A percentile compares a stretch with the other conserved stretches of the same genome.
phyloP scores from a whole-genome alignment of 768 basidiomycete genomes.

The Lentinula edodes region DNA sequence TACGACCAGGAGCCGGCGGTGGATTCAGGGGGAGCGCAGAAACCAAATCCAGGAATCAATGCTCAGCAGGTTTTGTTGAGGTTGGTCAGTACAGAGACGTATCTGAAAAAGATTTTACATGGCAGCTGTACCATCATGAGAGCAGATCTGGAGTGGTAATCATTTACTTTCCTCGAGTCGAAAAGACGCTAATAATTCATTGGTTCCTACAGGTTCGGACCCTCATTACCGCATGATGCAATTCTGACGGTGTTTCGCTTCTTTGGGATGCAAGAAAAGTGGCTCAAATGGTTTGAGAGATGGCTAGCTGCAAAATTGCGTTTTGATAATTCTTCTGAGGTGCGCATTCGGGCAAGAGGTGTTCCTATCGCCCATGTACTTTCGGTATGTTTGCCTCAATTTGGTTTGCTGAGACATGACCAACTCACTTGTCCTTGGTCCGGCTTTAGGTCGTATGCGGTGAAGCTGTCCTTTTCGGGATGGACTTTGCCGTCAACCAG shows the following conservation, averaged over 20 bases:
- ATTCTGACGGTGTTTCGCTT: slow-evolving; percentile 34
- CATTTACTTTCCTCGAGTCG: not conserved
- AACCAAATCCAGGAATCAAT: not conserved
- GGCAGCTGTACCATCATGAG: slow-evolving; percentile 2
- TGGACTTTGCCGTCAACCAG: slow-evolving; percentile 46
- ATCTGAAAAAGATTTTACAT: not conserved
- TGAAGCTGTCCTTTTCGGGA: slow-evolving; percentile 34
- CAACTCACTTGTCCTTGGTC: not conserved
- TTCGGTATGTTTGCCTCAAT: slow-evolving; percentile 11
- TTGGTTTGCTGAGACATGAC: not conserved
- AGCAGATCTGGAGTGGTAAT: slow-evolving; percentile 1
- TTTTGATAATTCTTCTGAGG: slow-evolving; percentile 25
- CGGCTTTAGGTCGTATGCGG: slow-evolving; percentile 27
- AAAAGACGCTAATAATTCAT: not conserved
- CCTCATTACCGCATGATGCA: slow-evolving; percentile 30
- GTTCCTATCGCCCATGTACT: slow-evolving; percentile 38
- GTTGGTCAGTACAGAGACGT: not conserved
- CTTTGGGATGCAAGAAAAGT: slow-evolving; percentile 31
- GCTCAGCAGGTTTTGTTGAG: slow-evolving; percentile 1
- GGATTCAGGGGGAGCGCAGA: not conserved
- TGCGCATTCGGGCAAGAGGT: slow-evolving; percentile 32
- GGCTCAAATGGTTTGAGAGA: slow-evolving; percentile 26
- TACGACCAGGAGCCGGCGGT: not conserved
- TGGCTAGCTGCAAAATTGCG: slow-evolving; percentile 28
- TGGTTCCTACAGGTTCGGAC: slow-evolving; percentile 12